Percentiles rank a stretch among this genome's conserved stretches.
Conservation (phyloP, 768 basidiomycete genomes). For the Russula sp. region DNA sequence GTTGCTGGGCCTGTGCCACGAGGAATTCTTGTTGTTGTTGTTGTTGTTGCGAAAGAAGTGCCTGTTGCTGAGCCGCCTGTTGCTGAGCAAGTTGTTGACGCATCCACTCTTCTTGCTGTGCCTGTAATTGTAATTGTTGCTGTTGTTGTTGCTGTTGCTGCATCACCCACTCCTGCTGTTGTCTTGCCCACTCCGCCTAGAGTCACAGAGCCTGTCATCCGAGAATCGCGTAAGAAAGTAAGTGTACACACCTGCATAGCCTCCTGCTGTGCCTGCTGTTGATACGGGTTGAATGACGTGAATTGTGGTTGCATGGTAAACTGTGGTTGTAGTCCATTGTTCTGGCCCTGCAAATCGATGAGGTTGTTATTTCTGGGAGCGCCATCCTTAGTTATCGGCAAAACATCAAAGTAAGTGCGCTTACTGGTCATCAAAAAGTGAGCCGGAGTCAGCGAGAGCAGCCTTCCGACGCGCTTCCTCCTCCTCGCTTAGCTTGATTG, state of each 20-base stretch:
- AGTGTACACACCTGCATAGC: slow-evolving; percentile 50
- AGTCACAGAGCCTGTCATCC: not conserved
- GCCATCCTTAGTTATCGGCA: not conserved
- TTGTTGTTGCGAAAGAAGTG: slow-evolving; percentile 38
- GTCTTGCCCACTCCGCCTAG: slow-evolving; percentile 40
- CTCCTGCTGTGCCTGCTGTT: slow-evolving; percentile 90
- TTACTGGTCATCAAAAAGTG: slow-evolving; percentile 87
- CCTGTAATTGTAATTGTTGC: slow-evolving; percentile 41
- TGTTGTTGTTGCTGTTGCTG: slow-evolving; percentile 43
- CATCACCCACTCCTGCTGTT: slow-evolving; percentile 64
- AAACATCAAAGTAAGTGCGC: slow-evolving; percentile 29
- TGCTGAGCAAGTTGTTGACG: slow-evolving; percentile 61
- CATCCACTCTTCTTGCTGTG: slow-evolving; percentile 50
- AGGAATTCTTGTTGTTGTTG: slow-evolving; percentile 28
- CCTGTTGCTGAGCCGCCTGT: slow-evolving; percentile 41
- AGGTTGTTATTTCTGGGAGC: slow-evolving; percentile 15
- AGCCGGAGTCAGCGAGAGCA: slow-evolving; percentile 59
- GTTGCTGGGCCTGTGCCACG: slow-evolving; percentile 22
- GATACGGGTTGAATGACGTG: slow-evolving; percentile 90
- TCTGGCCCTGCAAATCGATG: slow-evolving; percentile 16
- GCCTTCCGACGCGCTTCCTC: slow-evolving; percentile 76
- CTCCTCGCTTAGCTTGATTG: slow-evolving; percentile 81
- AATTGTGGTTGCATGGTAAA: slow-evolving; percentile 80
- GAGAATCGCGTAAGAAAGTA: not conserved
- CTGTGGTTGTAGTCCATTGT: slow-evolving; percentile 57